Conservation (phyloP, 1,139 yeast species). For the Saccharomyces hybrid region DNA sequence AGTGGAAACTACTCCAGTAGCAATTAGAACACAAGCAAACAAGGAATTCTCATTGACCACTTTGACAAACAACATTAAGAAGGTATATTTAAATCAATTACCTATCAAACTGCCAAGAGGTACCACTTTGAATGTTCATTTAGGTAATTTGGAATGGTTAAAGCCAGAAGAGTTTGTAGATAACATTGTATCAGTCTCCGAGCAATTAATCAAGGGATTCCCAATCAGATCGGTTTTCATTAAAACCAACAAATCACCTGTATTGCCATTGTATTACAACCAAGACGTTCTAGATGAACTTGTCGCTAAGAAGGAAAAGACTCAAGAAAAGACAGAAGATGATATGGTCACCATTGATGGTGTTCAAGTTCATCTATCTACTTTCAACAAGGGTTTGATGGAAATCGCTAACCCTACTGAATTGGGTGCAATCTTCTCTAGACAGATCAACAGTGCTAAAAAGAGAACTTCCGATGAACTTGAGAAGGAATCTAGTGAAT, state of each 20-base stretch:
- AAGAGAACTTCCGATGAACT: conserved; percentile 19
- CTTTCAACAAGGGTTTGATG: conserved; percentile 68
- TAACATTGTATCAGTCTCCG: conserved; percentile 53
- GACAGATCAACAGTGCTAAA: conserved; percentile 33
- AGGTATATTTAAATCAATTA: conserved; percentile 48
- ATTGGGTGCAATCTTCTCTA: conserved; percentile 33
- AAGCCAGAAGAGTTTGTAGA: conserved; percentile 38
- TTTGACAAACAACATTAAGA: conserved; percentile 51
- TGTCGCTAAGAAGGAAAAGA: conserved; percentile 29
- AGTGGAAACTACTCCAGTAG: conserved; percentile 60
- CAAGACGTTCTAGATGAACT: conserved; percentile 50
- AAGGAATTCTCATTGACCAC: conserved; percentile 48
- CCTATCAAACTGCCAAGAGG: conserved; percentile 70
- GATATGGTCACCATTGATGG: conserved; percentile 36
- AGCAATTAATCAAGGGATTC: conserved; percentile 41
- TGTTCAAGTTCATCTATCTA: conserved; percentile 41
- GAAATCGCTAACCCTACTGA: conserved; percentile 73
- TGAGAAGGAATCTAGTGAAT: conserved; percentile 6
- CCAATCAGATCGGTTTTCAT: conserved; percentile 56
- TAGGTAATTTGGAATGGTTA: conserved; percentile 52
- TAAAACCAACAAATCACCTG: conserved; percentile 70
- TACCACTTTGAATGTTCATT: conserved; percentile 53
- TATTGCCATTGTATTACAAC: conserved; percentile 72
- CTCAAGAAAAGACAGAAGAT: conserved; percentile 31
- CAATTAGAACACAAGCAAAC: conserved; percentile 40